Base-by-base conservation (phyloP, 345 rosid genomes). In the Bruguiera gymnorhiza region DNA sequence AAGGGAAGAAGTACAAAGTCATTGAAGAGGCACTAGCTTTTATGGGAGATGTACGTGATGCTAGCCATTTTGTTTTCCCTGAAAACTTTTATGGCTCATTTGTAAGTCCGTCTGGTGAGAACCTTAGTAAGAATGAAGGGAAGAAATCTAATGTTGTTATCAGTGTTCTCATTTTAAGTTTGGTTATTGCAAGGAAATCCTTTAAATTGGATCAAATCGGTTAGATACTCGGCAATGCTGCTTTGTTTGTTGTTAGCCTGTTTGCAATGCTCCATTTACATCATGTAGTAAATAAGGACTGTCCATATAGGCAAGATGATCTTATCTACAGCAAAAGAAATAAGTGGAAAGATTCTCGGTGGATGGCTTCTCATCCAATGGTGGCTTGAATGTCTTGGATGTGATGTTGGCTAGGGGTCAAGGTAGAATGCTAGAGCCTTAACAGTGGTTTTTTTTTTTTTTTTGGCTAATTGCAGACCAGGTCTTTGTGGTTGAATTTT, bases 21-120 rank as follows among this genome's bases (percentile, higher is more conserved):
- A 77, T 92, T 20, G 92, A 89, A 62, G 97, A 92, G 83, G 89
- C 91, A 70, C 70, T 83, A 29, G 86, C 92, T 20, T 92, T 92
- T 57, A 86, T 86, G 20, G 94, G 97, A 6, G 88, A 81, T 43
- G 90, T 86, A 15, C 79, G 78, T 29, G 86, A 72, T 51, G 62
- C 86, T 9, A 51, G 73, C 18, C 79, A 62, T 34, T 81, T 78
- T 46, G 71, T 84, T 65, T 84, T 86, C 53, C 86, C 89, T 10
- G 87, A 85, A 58, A 78, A 83, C 70, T 85, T 84, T 11, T 84
- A 75, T n/a, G 51, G 56, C 31, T 20, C 84, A 10, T 75, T 76
- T 5, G 26, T 20, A 31, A 79, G 79, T 74, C 79, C 86, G 26
- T 57, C 82, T n/a, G 79, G 78, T 3, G 75, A 62, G 73, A 78